Evolutionary conservation across 2,329 filamentous ascomycete species (phyloP).

Genomic region (Mollisia scopiformis): DNA sequence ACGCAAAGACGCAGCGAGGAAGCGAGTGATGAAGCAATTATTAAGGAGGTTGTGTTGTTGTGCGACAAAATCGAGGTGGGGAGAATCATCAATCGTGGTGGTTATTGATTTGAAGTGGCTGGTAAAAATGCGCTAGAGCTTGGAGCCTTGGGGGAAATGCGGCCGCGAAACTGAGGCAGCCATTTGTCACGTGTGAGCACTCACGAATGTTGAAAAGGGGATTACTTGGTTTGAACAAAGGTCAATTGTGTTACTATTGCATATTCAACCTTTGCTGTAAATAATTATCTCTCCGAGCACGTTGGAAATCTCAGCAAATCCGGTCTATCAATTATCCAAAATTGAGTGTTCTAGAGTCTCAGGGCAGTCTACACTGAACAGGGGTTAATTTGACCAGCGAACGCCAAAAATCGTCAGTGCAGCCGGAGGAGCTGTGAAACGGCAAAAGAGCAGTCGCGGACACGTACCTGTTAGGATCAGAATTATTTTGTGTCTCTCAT

Average conservation of each 20-base stretch:
- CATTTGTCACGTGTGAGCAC: too few relatives aligned
- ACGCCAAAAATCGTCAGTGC: slow-evolving; percentile 10
- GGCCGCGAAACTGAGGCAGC: background rate
- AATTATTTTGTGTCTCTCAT: background rate
- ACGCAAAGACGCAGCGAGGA: slow-evolving; percentile 10
- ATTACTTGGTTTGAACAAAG: background rate
- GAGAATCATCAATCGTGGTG: slow-evolving; percentile 3
- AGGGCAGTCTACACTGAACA: background rate
- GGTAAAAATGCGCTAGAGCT: slow-evolving; percentile 1
- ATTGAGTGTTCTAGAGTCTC: background rate
- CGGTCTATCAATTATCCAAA: background rate
- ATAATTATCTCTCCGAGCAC: background rate
- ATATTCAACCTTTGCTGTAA: background rate
- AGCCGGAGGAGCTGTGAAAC: slow-evolving; percentile 9
- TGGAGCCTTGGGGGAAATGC: background rate
- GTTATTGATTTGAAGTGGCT: slow-evolving; percentile 17
- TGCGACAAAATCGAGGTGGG: slow-evolving; percentile 22
- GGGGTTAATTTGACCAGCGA: background rate
- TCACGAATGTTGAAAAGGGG: too few relatives aligned
- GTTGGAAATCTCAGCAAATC: background rate
- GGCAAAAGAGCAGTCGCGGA: slow-evolving; percentile 11
- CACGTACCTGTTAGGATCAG: slow-evolving; percentile 9
- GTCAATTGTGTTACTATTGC: background rate
- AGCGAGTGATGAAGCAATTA: slow-evolving; percentile 12
- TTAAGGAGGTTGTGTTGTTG: slow-evolving; percentile 14